Evolutionary conservation across 2,329 filamentous ascomycete genomes (phyloP), one percentile per base, ranked within the genome.

Genomic region (Trichoderma guizhouense): DNA sequence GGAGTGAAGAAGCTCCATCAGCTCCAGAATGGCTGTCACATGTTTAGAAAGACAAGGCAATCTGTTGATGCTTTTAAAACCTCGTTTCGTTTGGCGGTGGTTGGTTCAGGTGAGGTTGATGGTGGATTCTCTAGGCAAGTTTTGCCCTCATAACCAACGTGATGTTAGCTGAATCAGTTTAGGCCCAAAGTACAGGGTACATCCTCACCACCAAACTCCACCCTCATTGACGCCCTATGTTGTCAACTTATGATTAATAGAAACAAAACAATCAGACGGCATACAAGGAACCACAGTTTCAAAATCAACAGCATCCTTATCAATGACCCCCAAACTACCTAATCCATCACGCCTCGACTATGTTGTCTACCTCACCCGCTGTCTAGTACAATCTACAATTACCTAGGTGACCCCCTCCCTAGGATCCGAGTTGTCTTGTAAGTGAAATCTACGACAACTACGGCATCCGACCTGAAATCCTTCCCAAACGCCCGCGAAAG

Each of bases 1-100:
- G 72, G 68, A 60, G 28, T 39, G 60, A 69, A 65, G 68, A 53
- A 67, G 30, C 70, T 74, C 73, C 71, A 72, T 75, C 51, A 71
- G 63, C 71, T 64, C 34, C 68, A 39, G n/a, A 26, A 43, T 57
- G 60, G 36, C 24, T 28, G 32, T 62, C 55, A 36, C 71, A 72
- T 73, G 32, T 71, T 70, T 70, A 30, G 55, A 51, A 15, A 57
- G 24, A 51, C 24, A n/a, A 30, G n/a, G 14, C n/a, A 24, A n/a
- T 26, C n/a, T 14, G 3, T 32, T 36, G n/a, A 26, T 18, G 21
- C 57, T 34, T 12, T 34, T 15, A 4, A 24, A 15, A 60, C 28
- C 28, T 60, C 18, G 28, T 12, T 39, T 43, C 39, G 7, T n/a
- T 43, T 21, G 26, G 57, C 57, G 12, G 30, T 60, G 57, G 32